A percentile compares a stretch with the other conserved stretches of the same genome.
Conservation (phyloP, 2,329 filamentous ascomycete genomes). For the Arachnomyces sp. region DNA sequence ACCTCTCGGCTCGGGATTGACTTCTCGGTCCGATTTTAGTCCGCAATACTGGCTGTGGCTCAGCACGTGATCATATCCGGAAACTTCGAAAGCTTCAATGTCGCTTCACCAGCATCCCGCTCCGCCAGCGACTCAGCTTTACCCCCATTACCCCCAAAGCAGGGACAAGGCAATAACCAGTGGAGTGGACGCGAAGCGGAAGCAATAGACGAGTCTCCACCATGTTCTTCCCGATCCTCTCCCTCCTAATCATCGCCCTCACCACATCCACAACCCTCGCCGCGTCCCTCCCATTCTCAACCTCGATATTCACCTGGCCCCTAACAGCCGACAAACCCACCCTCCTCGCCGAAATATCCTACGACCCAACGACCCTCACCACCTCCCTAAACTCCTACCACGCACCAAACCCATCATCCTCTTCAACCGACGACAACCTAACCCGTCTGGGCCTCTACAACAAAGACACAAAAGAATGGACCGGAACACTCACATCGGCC, state of each 20-base stretch:
- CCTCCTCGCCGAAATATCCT: constrained; percentile 33
- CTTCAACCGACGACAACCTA: constrained; percentile 33
- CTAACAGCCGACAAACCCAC: constrained; percentile 24
- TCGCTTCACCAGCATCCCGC: constrained; percentile 28
- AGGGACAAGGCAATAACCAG: too few relatives aligned
- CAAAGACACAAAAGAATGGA: constrained; percentile 29
- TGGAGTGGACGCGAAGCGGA: too few relatives aligned
- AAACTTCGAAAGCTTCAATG: constrained; percentile 14
- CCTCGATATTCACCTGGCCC: constrained; percentile 34
- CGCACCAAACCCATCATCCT: constrained; percentile 19
- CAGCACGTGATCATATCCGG: too few relatives aligned
- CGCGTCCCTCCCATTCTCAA: constrained; percentile 13
- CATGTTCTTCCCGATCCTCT: constrained; percentile 15
- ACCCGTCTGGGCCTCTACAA: constrained; percentile 47
- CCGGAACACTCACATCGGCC: constrained; percentile 32
- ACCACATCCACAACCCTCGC: constrained; percentile 12
- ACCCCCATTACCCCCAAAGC: constrained; percentile 43
- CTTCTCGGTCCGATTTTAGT: too few relatives aligned
- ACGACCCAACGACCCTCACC: constrained; percentile 30
- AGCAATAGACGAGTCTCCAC: not conserved
- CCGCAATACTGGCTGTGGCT: too few relatives aligned
- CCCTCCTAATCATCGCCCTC: constrained; percentile 12
- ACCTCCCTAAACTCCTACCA: constrained; percentile 32
- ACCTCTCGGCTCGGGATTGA: too few relatives aligned
- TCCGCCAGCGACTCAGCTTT: constrained; percentile 42